phyloP scores from a whole-genome alignment of 2,329 filamentous ascomycete genomes.

The Orbilia brochopaga region DNA sequence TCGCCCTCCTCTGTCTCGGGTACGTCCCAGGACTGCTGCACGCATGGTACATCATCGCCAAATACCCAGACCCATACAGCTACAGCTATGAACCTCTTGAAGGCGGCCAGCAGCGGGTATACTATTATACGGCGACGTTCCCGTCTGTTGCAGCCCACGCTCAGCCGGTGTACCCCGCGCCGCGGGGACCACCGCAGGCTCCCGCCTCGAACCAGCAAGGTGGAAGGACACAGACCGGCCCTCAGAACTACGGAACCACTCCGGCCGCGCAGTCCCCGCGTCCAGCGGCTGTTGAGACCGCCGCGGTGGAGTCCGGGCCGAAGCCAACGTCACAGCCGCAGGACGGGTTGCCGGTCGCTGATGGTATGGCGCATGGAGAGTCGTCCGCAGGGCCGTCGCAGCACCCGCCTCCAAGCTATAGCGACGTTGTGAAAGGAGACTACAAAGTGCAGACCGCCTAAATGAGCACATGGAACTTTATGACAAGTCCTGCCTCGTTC shows the following conservation, averaged over 20 bases:
- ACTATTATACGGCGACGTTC: constrained; percentile 73
- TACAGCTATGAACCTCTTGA: constrained; percentile 72
- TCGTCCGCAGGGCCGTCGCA: constrained; percentile 52
- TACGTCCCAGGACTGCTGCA: constrained; percentile 88
- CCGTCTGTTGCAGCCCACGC: constrained; percentile 57
- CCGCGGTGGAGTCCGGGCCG: constrained; percentile 45
- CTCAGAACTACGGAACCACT: constrained; percentile 56
- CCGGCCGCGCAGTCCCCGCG: constrained; percentile 55
- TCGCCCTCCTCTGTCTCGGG: constrained; percentile 81
- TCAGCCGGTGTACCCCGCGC: constrained; percentile 57
- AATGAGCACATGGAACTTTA: constrained; percentile 6
- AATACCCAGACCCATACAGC: constrained; percentile 75
- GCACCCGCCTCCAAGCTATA: constrained; percentile 82
- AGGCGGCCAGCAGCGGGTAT: constrained; percentile 70
- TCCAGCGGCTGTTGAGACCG: constrained; percentile 50
- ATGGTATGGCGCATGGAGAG: constrained; percentile 58
- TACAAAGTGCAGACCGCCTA: constrained; percentile 82
- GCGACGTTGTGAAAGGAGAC: constrained; percentile 86
- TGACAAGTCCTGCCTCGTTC: too few species aligned
- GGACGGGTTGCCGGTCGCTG: constrained; percentile 57
- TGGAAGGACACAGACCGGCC: constrained; percentile 56
- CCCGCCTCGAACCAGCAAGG: constrained; percentile 37
- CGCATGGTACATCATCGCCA: constrained; percentile 96
- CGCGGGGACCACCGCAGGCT: constrained; percentile 54
- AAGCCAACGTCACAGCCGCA: constrained; percentile 56